phyloP scores from a whole-genome alignment of 2,329 filamentous ascomycete species.

The Neopestalotiopsis rosae region DNA sequence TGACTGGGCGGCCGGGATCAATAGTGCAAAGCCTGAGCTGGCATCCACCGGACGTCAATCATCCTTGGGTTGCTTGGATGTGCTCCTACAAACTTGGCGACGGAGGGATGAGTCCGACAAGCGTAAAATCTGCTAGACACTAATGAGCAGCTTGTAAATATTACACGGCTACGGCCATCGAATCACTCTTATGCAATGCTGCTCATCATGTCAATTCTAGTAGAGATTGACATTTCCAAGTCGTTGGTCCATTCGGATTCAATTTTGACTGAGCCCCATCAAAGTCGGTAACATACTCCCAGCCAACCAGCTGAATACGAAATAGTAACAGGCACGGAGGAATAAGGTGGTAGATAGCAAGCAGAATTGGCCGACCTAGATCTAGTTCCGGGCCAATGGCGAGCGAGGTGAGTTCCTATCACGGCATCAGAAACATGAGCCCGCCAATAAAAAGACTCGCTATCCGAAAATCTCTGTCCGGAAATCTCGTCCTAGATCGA shows the following conservation, averaged over 20 bases:
- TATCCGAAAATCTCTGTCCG: not conserved
- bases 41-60: not conserved
- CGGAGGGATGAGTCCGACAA: not conserved
- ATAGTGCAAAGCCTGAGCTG: not conserved
- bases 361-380: not conserved
- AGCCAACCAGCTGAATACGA: no score
- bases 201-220: not conserved
- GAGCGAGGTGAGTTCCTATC: constrained; percentile 3
- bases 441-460: not conserved
- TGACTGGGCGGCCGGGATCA: not conserved
- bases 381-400: not conserved
- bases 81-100: not conserved
- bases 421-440: not conserved
- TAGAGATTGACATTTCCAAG: not conserved
- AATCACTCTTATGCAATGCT: no score
- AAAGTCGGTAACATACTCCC: not conserved
- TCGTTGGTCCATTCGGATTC: not conserved
- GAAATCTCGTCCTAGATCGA: not conserved
- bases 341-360: not conserved
- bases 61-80: no score
- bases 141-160: not conserved
- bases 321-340: not conserved
- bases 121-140: not conserved
- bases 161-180: not conserved
- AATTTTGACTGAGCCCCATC: not conserved